Evolutionary conservation across 176 grass and related monocot species (phyloP), one percentile per base, ranked within the genome.

Genomic region (Eragrostis nindensis): DNA sequence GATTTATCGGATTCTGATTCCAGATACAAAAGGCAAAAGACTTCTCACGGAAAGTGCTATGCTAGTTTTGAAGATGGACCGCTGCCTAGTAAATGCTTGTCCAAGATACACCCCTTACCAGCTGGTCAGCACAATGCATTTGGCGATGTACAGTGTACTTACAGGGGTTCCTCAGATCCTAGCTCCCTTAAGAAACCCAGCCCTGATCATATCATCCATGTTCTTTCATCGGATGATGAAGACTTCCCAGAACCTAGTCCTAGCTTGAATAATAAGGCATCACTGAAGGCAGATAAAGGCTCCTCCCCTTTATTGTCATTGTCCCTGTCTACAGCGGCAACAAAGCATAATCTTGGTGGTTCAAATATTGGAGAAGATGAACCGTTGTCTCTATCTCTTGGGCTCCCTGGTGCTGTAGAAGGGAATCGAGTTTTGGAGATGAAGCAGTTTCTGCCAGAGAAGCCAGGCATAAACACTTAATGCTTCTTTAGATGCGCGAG

Each of bases 381-480:
- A 77, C 82, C 83, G 4, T 47, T 92, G 48, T 83, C 90, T 88
- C 78, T 95, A 14, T 92, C 93, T 17, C 87, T 95, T 90, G 89
- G 69, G n/a, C 81, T 89, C 54, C 84, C 87, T 30, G 75, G 29
- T 75, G 66, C 71, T 45, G 79, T 52, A 4, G 73, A 70, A 42
- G 74, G 75, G 76, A 82, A 62, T 21, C 29, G 26, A 64, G 68
- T 63, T 77, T 16, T 80, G 21, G 86, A 87, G 83, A 86, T 89
- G 67, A 76, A 87, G 75, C 93, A 95, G 79, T 90, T 95, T 90
- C 81, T 95, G 87, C 93, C 87, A 15, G 90, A 95, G 86, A 92
- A 87, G 81, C 90, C 93, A 83, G 87, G 87, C 71, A 86, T 90
- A 75, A 90, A 90, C 78, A 84, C 70, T 64, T 87, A 61, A 50